Percentiles rank a stretch among this genome's conserved stretches.
Conservation (phyloP, 805 yeast species). For the Candida nemodendra region DNA sequence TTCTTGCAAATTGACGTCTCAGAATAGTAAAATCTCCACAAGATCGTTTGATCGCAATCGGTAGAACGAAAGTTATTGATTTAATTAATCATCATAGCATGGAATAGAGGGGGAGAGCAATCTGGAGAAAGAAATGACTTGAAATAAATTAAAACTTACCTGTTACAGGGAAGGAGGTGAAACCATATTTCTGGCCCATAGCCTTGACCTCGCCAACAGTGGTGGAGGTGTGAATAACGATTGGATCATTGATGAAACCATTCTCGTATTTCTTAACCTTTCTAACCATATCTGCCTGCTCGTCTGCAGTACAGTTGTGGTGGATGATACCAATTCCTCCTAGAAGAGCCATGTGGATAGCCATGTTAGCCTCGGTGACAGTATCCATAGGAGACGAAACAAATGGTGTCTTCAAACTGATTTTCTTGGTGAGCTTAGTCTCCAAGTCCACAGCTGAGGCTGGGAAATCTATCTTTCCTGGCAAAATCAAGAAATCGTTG, state of each 20-base stretch:
- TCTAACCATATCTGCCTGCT: conserved; percentile 97
- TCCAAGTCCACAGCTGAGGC: conserved; percentile 76
- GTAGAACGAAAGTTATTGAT: conserved; percentile 99
- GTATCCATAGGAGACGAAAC: conserved; percentile 99
- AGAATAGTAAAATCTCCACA: conserved; percentile 71
- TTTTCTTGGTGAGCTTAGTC: conserved; percentile 85
- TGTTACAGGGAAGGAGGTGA: conserved; percentile 98
- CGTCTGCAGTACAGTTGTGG: conserved; percentile 95
- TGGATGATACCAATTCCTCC: conserved; percentile 99
- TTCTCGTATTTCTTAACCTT: conserved; percentile 96
- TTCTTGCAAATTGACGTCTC: conserved; percentile 18
- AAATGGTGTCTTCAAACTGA: conserved; percentile 88
- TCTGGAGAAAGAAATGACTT: no score
- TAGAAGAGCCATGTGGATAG: conserved; percentile 94
- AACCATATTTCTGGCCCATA: conserved; percentile 74
- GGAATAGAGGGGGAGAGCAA: no score
- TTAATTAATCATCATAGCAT: conserved; percentile 55
- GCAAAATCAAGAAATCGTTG: conserved; percentile 92
- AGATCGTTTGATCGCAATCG: conserved; percentile 95
- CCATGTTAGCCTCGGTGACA: conserved; percentile 96
- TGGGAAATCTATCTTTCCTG: conserved; percentile 91
- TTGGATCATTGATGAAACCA: conserved; percentile 94
- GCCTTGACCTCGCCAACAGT: conserved; percentile 80
- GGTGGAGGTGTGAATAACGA: conserved; percentile 71
- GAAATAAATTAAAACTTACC: conserved; percentile 69